Evolutionary conservation across 208 protist genomes (phyloP), one percentile per base, ranked within the genome.

Genomic region (Leptomonas pyrrhocoris): DNA sequence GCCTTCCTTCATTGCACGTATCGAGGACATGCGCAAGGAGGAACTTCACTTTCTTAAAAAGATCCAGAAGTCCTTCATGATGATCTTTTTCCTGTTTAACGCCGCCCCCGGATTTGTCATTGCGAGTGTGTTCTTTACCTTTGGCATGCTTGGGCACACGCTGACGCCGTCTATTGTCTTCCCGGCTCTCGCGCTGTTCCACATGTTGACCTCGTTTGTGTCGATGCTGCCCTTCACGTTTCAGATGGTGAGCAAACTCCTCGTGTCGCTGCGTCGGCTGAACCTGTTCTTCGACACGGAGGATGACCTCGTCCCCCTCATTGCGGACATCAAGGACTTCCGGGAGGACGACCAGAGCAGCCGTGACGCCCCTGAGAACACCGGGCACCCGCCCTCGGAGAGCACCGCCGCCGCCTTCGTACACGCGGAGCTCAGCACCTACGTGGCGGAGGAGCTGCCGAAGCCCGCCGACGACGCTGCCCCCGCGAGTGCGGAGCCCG

Each of bases 141-240:
- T 81, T 68, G 56, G 69, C 43, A 12, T 76, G 0, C 16, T 57
- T 0, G 86, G 88, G 7, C 56, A 86, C 50, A 57, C 81, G n/a
- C 84, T 98, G 16, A 90, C 83, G 0, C 81, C 94, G 5, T 70
- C 86, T 12, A 79, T 93, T 27, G 93, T 93, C 2, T 98, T 98
- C 67, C 91, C 94, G 2, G 49, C 92, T 4, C 80, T 98, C 16
- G 51, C 80, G 12, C 85, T 98, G 23, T 84, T 98, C 55, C 80
- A 86, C 62, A 76, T 96, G 9, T 72, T 98, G 9, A 81, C 83
- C 30, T 79, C 89, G 40, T 90, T 85, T 34, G 84, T 94, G 30
- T 80, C 88, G 25, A 84, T 94, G 77, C 73, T 98, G 12, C 94
- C 96, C 15, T 77, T 81, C 13, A 25, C 91, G 9, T 36, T 96